Conservation (phyloP, 768 basidiomycete genomes). For the Rhizopogon sp. region DNA sequence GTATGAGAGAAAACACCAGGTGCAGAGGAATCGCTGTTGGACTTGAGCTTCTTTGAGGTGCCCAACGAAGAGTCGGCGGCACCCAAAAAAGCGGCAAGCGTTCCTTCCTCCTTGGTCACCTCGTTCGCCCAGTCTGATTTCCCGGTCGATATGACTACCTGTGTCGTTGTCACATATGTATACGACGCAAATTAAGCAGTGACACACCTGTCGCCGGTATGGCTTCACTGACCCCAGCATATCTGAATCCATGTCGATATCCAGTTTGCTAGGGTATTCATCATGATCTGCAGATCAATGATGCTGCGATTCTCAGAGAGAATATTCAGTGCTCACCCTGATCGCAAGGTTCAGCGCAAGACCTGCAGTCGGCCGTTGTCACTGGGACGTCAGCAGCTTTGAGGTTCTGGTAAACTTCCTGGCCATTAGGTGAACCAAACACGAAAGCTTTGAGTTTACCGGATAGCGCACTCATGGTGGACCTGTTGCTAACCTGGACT, state of each 20-base stretch:
- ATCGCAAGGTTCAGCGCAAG: slow-evolving; percentile 76
- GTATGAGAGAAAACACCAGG: slow-evolving; percentile 56
- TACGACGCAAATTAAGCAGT: too few relatives aligned
- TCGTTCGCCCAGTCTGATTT: slow-evolving; percentile 85
- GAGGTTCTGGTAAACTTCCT: slow-evolving; percentile 45
- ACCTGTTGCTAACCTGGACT: not conserved
- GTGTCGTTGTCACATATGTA: slow-evolving; percentile 1
- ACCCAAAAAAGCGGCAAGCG: slow-evolving; percentile 61
- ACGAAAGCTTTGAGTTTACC: slow-evolving; percentile 21
- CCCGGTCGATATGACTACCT: slow-evolving; percentile 89
- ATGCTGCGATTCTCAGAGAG: slow-evolving; percentile 3
- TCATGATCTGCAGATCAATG: slow-evolving; percentile 51
- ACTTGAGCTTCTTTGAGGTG: slow-evolving; percentile 4
- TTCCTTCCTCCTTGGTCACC: slow-evolving; percentile 64
- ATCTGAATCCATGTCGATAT: slow-evolving; percentile 71
- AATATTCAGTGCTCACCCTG: slow-evolving; percentile 38
- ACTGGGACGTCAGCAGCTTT: slow-evolving; percentile 58
- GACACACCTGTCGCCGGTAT: slow-evolving; percentile 70
- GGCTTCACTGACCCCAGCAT: slow-evolving; percentile 87
- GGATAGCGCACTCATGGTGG: slow-evolving; percentile 16
- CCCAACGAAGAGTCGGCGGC: slow-evolving; percentile 8
- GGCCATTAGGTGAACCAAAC: slow-evolving; percentile 22
- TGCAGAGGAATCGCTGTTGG: slow-evolving; percentile 13
- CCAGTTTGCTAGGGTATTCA: slow-evolving; percentile 67
- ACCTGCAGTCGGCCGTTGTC: slow-evolving; percentile 61